A percentile compares a stretch with the other conserved stretches of the same genome.
phyloP scores from a whole-genome alignment of 208 protist species.

The Leptomonas seymouri region DNA sequence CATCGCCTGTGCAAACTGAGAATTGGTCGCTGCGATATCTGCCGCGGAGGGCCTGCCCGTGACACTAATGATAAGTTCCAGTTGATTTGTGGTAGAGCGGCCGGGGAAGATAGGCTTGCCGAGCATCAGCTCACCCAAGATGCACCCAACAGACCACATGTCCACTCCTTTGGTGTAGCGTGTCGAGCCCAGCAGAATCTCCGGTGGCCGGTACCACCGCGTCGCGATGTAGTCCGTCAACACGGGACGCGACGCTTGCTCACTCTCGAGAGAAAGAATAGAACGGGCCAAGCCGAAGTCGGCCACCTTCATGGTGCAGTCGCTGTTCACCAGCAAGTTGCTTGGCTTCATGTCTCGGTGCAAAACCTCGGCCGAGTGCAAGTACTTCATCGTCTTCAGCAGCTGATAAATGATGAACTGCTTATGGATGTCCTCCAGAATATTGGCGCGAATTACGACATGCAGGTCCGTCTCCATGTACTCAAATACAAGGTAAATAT shows the following conservation, averaged over 20 bases:
- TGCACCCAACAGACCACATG: slow-evolving; percentile 99
- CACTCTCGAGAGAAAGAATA: slow-evolving; percentile 88
- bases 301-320: slow-evolving; percentile 97
- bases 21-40: slow-evolving; percentile 95
- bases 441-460: slow-evolving; percentile 96
- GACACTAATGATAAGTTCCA: slow-evolving; percentile 96
- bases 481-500: slow-evolving; percentile 99
- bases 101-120: slow-evolving; percentile 97
- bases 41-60: slow-evolving; percentile 82
- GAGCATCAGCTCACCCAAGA: slow-evolving; percentile 95
- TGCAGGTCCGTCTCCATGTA: slow-evolving; percentile 97
- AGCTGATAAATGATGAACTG: slow-evolving; percentile 98
- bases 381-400: slow-evolving; percentile 97
- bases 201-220: slow-evolving; percentile 98
- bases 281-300: slow-evolving; percentile 98
- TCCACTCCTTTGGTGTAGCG: slow-evolving; percentile 97
- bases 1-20: slow-evolving; percentile 95
- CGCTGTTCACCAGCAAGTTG: slow-evolving; percentile 93
- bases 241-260: slow-evolving; percentile 83
- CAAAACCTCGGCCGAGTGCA: slow-evolving; percentile 92
- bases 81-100: slow-evolving; percentile 96
- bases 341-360: slow-evolving; percentile 96
- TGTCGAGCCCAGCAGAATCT: slow-evolving; percentile 97
- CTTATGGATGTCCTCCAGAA: slow-evolving; percentile 97
- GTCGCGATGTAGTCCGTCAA: slow-evolving; percentile 97